These are phyloP conservation scores for Lactarius trivialis DNA, from an alignment of 768 basidiomycete genomes.

Conservation along the genomic window DNA sequence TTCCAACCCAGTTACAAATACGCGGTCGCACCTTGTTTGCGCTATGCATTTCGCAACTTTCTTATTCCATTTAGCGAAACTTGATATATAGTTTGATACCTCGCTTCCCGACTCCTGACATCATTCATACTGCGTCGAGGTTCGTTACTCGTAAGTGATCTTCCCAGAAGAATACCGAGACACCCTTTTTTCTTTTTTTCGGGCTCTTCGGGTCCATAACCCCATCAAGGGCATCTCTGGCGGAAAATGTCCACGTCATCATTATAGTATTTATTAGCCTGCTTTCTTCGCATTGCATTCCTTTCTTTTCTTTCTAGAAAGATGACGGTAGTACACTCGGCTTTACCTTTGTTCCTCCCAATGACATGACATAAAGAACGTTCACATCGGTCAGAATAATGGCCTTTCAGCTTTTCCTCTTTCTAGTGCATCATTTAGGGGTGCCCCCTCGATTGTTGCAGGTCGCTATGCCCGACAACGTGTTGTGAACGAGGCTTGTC, in stretches of 20 bases:
- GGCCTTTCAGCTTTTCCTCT: background rate
- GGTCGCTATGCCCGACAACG: slow-evolving; percentile 5
- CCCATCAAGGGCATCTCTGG: slow-evolving; percentile 1
- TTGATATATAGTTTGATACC: background rate
- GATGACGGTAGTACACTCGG: background rate
- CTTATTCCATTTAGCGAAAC: background rate
- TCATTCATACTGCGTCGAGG: background rate
- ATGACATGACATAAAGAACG: slow-evolving; percentile 10
- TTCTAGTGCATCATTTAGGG: slow-evolving; percentile 4
- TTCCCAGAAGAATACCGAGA: background rate
- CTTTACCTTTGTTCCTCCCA: background rate
- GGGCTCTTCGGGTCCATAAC: slow-evolving; percentile 1
- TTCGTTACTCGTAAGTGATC: background rate
- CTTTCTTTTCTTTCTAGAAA: slow-evolving; percentile 4
- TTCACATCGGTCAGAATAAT: background rate
- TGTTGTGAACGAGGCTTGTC: slow-evolving; percentile 20
- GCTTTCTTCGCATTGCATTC: slow-evolving; percentile 1
- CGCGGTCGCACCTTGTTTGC: slow-evolving; percentile 3
- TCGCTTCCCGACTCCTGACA: slow-evolving; percentile 3
- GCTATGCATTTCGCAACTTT: background rate
- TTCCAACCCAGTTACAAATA: background rate
- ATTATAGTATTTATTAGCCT: background rate
- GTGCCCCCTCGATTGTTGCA: background rate
- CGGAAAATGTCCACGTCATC: slow-evolving; percentile 10
- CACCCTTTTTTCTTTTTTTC: background rate